Evolutionary conservation across 2,329 filamentous ascomycete species (phyloP), one percentile per base, ranked within the genome.

Genomic region (Nemania serpens): DNA sequence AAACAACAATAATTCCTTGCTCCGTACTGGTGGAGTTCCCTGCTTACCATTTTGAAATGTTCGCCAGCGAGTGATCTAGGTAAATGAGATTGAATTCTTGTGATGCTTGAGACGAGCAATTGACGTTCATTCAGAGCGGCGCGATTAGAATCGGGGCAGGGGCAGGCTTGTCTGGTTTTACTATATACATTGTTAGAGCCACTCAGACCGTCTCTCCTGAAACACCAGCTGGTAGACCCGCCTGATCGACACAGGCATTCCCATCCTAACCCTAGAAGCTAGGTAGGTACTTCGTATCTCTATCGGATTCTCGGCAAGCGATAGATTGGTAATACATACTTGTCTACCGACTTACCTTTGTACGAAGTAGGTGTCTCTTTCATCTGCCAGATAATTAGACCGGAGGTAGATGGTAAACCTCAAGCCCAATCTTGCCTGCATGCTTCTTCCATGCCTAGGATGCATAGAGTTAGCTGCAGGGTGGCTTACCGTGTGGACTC

Each of bases 21-120:
- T 17, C 46, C 3, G 15, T 11, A 15, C 37, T 18, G 5, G 20
- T 18, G 5, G 20, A 39, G 20, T 15, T 48, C 10, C 15, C 13
- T 13, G 10, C 33, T 58, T 36, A 37, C 51, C 51, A 59, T 59
- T 13, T 37, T 47, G 37, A 50, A 43, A 13, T 20, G n/a, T 33
- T 29, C 25, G 3, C 18, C 25, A 20, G 10, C 13, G 7, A 11
- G 20, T 3, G 11, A 36, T 45, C 39, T 34, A 53, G n/a, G 25
- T 25, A 43, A 22, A 29, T 41, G 13, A 49, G 36, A 13, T 12
- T 34, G 12, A 15, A 39, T n/a, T 22, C 17, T 37, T n/a, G 34
- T 12, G 33, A 45, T n/a, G 3, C 10, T 45, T 37, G 10, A 37
- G n/a, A n/a, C 41, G 22, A 22, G 11, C 1, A 9, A 29, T 43